Evolutionary conservation across 192 early-diverging fungal species (phyloP).

Genomic region (Coemansia sp.): DNA sequence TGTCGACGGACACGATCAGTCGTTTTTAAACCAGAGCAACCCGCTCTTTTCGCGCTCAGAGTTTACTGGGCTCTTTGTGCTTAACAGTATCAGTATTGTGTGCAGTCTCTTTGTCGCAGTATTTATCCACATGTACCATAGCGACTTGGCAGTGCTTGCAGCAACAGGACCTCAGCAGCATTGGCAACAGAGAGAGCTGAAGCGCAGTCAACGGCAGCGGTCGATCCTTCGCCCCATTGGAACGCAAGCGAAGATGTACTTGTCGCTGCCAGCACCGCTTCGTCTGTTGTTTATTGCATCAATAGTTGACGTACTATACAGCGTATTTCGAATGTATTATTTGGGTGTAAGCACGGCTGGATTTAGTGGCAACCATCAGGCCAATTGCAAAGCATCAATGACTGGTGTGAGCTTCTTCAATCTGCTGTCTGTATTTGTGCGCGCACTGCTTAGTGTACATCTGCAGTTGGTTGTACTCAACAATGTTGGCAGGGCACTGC

Average conservation of each 20-base stretch:
- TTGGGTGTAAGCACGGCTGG: slow-evolving; percentile 31
- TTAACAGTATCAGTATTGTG: slow-evolving; percentile 43
- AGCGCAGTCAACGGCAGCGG: slow-evolving; percentile 21
- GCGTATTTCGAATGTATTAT: slow-evolving; percentile 43
- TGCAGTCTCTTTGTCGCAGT: slow-evolving; percentile 40
- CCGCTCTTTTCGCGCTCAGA: slow-evolving; percentile 30
- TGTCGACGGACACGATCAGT: not conserved
- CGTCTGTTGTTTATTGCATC: slow-evolving; percentile 47
- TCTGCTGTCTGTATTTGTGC: slow-evolving; percentile 45
- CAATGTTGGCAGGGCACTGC: slow-evolving; percentile 28
- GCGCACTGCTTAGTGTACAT: slow-evolving; percentile 45
- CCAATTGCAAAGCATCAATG: slow-evolving; percentile 51
- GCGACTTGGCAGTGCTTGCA: slow-evolving; percentile 31
- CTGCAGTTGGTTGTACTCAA: slow-evolving; percentile 42
- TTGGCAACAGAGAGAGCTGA: slow-evolving; percentile 4
- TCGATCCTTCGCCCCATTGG: slow-evolving; percentile 34
- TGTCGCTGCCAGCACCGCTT: slow-evolving; percentile 39
- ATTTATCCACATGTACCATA: slow-evolving; percentile 50
- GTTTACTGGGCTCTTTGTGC: slow-evolving; percentile 30
- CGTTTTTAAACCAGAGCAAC: slow-evolving; percentile 1
- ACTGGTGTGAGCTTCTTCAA: slow-evolving; percentile 43
- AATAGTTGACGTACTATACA: slow-evolving; percentile 45
- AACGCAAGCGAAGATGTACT: slow-evolving; percentile 45
- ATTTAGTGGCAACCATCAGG: slow-evolving; percentile 28
- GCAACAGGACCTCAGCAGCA: slow-evolving; percentile 27